phyloP scores from a whole-genome alignment of 164 flowering plant species.

The Stephania japonica region DNA sequence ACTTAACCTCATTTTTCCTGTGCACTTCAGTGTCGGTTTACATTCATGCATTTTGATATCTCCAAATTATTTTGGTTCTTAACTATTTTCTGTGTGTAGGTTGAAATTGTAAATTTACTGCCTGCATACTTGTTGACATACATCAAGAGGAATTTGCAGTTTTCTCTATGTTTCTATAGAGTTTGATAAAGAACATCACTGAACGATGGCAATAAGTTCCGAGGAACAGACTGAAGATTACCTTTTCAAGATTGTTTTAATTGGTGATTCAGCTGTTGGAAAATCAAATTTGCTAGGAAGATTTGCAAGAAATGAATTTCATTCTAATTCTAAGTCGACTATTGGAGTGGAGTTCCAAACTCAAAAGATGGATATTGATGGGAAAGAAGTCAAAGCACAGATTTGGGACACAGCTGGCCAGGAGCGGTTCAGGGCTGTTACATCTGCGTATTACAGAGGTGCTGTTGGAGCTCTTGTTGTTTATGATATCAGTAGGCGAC shows the following conservation, averaged over 20 bases:
- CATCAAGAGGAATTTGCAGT: conserved; percentile 2
- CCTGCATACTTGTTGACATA: neutral
- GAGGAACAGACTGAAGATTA: conserved; percentile 56
- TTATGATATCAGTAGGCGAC: conserved; percentile 62
- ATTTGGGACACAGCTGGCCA: conserved; percentile 79
- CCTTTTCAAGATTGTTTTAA: conserved; percentile 60
- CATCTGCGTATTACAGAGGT: conserved; percentile 69
- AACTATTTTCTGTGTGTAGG: neutral
- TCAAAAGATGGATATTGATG: conserved; percentile 57
- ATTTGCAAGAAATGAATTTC: conserved; percentile 64
- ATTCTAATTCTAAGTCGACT: conserved; percentile 62
- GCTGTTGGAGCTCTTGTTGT: conserved; percentile 69
- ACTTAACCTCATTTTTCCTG: neutral
- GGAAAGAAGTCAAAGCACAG: conserved; percentile 68
- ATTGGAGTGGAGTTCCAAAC: conserved; percentile 76
- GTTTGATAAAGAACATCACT: neutral
- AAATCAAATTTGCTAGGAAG: conserved; percentile 69
- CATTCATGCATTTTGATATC: neutral
- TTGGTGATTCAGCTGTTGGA: conserved; percentile 76
- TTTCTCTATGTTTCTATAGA: conserved; percentile 9
- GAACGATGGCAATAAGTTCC: conserved; percentile 38
- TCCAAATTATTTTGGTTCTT: conserved; percentile 1
- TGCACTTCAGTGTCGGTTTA: neutral
- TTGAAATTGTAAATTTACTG: neutral
- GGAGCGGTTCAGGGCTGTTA: conserved; percentile 68